Base-by-base conservation (phyloP, 2,329 filamentous ascomycete species). In the Colletotrichum gloeosporioides region DNA sequence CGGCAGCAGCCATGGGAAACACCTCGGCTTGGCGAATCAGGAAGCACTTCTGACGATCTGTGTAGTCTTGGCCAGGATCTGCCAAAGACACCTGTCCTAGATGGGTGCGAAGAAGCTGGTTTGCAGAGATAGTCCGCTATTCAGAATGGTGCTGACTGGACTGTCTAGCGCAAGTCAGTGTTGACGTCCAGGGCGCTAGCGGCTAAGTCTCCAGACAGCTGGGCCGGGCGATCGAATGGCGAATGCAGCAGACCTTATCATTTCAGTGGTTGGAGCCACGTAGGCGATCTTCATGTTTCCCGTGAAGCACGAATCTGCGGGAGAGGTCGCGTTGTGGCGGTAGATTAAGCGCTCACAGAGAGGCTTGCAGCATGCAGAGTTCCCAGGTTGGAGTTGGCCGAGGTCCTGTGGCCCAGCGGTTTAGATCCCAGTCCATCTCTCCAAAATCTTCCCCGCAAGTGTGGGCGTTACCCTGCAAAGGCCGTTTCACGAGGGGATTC, bases 241-340 rank as follows among this genome's bases (percentile, higher is more conserved):
- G n/a, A n/a, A 39, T 75, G 62, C 25, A 66, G 72, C 39, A 73
- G 73, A 59, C 8, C 59, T 67, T 39, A 34, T 16, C 29, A 61
- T 62, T 44, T 25, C 36, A 57, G 25, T 64, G 57, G 69, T 65
- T 77, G 76, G 76, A 73, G 73, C 76, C 76, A 77, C 76, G 76
- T 77, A 62, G 59, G 61, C 63, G 34, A 76, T 73, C 64, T 66
- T 53, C 8, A 69, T 29, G 49, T 39, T 31, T 53, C 36, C 25
- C 44, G 44, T 13, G 44, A 53, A 22, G 36, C 57, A 75, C 63
- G 22, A 16, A 31, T 25, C 8, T 49, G 69, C 31, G 25, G 44
- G 31, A 22, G 53, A 29, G 69, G 62, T 32, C 55, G 55, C 62
- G n/a, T 7, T 53, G 36, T 69, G 49, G 64, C 74, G 66, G 70